Percentiles rank a stretch among this genome's conserved stretches.
These are phyloP conservation scores for Peziza echinospora DNA, from an alignment of 495 filamentous ascomycete genomes.

Conservation along the genomic window DNA sequence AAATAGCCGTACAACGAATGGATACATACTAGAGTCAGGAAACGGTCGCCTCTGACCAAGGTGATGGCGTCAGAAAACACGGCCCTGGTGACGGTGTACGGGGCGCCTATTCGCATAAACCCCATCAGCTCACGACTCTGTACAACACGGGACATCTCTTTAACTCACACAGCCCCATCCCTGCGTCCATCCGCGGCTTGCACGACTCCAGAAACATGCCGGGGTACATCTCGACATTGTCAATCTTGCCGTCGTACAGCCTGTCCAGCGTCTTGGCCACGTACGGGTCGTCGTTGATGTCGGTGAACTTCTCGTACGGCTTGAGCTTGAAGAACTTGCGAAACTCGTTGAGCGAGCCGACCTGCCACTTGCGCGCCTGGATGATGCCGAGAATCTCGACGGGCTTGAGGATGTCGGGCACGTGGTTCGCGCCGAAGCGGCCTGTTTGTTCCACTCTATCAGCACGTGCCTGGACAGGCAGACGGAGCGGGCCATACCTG, in stretches of 20 bases:
- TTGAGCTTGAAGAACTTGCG: conserved; percentile 38
- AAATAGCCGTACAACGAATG: conserved; percentile 4
- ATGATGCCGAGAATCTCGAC: conserved; percentile 41
- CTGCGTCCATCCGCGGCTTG: conserved; percentile 42
- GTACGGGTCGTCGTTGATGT: conserved; percentile 36
- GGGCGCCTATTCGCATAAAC: conserved; percentile 46
- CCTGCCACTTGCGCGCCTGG: conserved; percentile 37
- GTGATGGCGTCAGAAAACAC: conserved; percentile 70
- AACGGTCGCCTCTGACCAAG: conserved; percentile 68
- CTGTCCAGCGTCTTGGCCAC: conserved; percentile 30
- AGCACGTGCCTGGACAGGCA: no score
- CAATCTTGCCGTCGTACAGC: conserved; percentile 39
- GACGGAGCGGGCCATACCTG: conserved; percentile 41
- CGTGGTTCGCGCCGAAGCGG: conserved; percentile 36
- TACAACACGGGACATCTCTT: no score
- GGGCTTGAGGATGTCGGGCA: conserved; percentile 35
- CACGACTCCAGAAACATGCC: conserved; percentile 35
- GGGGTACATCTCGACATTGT: conserved; percentile 42
- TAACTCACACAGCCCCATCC: no score
- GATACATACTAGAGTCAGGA: conserved; percentile 42
- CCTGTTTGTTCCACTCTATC: conserved; percentile 22
- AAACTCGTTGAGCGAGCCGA: conserved; percentile 39
- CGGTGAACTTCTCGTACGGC: conserved; percentile 36
- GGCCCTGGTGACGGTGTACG: conserved; percentile 62
- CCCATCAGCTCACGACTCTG: no score